phyloP scores from a whole-genome alignment of 345 rosid species.

The Salix koriyanagi region DNA sequence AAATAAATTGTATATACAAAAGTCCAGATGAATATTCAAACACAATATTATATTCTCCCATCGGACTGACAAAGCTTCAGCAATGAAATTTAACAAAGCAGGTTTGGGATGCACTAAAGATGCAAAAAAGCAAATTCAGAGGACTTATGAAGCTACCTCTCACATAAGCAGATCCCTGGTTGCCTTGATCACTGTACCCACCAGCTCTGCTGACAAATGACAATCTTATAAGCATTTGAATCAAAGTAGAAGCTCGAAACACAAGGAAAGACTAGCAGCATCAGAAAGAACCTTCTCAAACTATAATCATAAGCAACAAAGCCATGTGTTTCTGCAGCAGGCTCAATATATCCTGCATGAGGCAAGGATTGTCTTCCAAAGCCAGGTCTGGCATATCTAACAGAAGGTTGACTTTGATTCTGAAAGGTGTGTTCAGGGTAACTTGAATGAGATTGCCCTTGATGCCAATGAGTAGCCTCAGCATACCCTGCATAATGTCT shows the following conservation, averaged over 20 bases:
- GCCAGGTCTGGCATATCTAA: constrained; percentile 3
- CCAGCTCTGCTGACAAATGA: constrained; percentile 14
- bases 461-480: constrained; percentile 4
- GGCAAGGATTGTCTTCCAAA: constrained; percentile 7
- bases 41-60: no score
- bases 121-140: neutral
- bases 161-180: constrained; percentile 3
- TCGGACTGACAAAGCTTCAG: no score
- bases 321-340: neutral
- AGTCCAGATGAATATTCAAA: no score
- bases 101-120: neutral
- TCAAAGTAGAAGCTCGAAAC: neutral
- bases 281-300: constrained; percentile 13
- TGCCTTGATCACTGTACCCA: neutral
- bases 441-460: constrained; percentile 5
- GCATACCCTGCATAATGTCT: neutral
- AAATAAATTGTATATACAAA: no score
- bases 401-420: constrained; percentile 2
- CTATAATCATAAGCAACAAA: neutral
- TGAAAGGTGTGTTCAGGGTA: neutral
- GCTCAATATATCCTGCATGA: constrained; percentile 22
- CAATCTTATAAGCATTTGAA: neutral
- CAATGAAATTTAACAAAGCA: neutral
- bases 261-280: neutral
- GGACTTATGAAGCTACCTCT: constrained; percentile 14